Conservation (phyloP, 1,284 basidiomycete genomes). For the Tylopilus sp. region DNA sequence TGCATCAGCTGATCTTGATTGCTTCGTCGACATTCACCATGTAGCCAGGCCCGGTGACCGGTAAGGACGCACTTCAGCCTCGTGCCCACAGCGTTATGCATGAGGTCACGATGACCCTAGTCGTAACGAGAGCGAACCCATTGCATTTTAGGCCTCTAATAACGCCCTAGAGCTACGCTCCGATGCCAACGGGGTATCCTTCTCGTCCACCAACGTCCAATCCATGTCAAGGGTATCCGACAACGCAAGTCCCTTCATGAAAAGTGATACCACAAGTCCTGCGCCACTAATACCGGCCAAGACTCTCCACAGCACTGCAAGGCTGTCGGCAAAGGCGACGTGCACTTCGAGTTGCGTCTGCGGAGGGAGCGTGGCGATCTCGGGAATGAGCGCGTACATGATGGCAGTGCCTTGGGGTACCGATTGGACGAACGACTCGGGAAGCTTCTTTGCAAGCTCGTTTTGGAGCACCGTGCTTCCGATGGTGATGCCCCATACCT, state of each 20-base stretch:
- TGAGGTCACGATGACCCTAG: too few species aligned
- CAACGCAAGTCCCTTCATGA: slow-evolving; percentile 25
- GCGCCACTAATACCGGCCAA: slow-evolving; percentile 10
- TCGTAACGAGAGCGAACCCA: too few species aligned
- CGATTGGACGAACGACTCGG: slow-evolving; percentile 11
- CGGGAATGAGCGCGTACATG: slow-evolving; percentile 30
- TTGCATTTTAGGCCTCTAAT: too few species aligned
- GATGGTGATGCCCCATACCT: slow-evolving; percentile 37
- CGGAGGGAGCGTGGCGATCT: slow-evolving; percentile 16
- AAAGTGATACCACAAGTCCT: slow-evolving; percentile 20
- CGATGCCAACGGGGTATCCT: too few species aligned
- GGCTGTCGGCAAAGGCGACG: slow-evolving; percentile 19
- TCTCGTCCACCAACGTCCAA: too few species aligned
- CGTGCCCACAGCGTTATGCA: too few species aligned
- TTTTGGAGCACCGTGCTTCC: slow-evolving; percentile 34
- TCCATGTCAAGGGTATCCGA: slow-evolving; percentile 1
- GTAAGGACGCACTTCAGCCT: too few species aligned
- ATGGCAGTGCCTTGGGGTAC: not conserved
- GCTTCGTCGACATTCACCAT: too few species aligned
- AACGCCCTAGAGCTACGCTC: too few species aligned
- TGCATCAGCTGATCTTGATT: too few species aligned
- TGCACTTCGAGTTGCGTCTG: slow-evolving; percentile 12
- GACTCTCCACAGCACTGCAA: slow-evolving; percentile 22
- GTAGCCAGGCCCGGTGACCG: too few species aligned
- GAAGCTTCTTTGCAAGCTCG: slow-evolving; percentile 19